Conservation (phyloP, 2,329 filamentous ascomycete genomes). For the Fusarium poae region DNA sequence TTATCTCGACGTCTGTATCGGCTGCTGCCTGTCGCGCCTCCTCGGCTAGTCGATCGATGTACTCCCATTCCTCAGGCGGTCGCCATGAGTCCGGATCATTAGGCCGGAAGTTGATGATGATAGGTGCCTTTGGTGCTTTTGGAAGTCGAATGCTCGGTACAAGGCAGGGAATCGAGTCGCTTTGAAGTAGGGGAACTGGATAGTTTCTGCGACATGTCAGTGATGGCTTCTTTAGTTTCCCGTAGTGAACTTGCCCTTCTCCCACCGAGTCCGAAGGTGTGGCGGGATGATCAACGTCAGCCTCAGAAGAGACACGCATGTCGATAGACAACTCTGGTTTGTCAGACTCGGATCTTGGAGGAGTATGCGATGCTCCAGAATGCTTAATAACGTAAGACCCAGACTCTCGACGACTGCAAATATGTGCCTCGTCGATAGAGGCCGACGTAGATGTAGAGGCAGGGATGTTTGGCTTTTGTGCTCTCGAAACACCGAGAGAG, state of each 20-base stretch:
- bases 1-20: slow-evolving; percentile 2
- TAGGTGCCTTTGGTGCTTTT: slow-evolving; percentile 16
- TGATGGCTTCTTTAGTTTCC: background rate
- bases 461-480: background rate
- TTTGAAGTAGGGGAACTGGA: slow-evolving; percentile 27
- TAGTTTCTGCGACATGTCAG: slow-evolving; percentile 30
- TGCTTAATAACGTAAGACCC: slow-evolving; percentile 33
- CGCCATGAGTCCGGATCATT: slow-evolving; percentile 61
- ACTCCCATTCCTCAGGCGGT: slow-evolving; percentile 60
- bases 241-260: slow-evolving; percentile 15
- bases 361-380: slow-evolving; percentile 23
- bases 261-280: slow-evolving; percentile 29
- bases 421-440: slow-evolving; percentile 14
- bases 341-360: slow-evolving; percentile 13
- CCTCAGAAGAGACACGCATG: slow-evolving; percentile 39
- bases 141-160: slow-evolving; percentile 19
- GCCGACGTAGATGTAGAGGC: background rate
- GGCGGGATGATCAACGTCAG: slow-evolving; percentile 24
- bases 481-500: slow-evolving; percentile 23
- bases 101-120: slow-evolving; percentile 48
- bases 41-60: slow-evolving; percentile 29
- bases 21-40: background rate
- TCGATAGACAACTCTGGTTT: slow-evolving; percentile 32
- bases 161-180: slow-evolving; percentile 34
- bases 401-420: slow-evolving; percentile 26